These are phyloP conservation scores for Carex parvula DNA, from an alignment of 176 grass and related monocot genomes.

Conservation along the genomic window DNA sequence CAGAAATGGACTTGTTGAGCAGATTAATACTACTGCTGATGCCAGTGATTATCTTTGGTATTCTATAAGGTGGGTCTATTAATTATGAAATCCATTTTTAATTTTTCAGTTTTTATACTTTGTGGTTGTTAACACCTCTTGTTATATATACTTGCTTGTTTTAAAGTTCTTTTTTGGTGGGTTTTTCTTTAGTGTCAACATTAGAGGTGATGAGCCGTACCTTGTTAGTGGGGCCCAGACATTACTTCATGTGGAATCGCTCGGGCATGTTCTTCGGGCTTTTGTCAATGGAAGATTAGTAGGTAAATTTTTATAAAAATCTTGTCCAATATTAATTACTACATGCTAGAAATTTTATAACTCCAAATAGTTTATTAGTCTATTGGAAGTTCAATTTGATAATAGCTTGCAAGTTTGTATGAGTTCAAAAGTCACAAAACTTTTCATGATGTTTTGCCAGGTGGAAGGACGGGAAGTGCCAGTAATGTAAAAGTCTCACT, in stretches of 20 bases:
- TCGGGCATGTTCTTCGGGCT: constrained; percentile 83
- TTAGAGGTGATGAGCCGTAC: constrained; percentile 62
- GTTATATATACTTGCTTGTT: constrained; percentile 3
- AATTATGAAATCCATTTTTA: not conserved
- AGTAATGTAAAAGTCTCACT: constrained; percentile 43
- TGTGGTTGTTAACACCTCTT: not conserved
- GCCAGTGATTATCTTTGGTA: constrained; percentile 99
- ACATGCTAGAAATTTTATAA: constrained; percentile 4
- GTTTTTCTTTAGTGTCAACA: constrained; percentile 42
- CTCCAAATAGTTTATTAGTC: not conserved
- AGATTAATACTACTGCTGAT: constrained; percentile 98
- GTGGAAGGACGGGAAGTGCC: constrained; percentile 49
- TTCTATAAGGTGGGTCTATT: constrained; percentile 59
- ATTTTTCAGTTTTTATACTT: not conserved
- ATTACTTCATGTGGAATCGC: constrained; percentile 69
- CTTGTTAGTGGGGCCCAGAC: constrained; percentile 64
- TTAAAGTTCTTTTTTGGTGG: not conserved
- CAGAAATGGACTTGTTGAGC: constrained; percentile 69
- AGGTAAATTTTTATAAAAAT: constrained; percentile 42
- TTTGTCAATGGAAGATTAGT: constrained; percentile 71
- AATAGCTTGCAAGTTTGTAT: not conserved
- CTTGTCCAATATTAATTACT: constrained; percentile 10
- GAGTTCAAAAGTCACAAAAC: constrained; percentile 5
- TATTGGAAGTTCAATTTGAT: not conserved
- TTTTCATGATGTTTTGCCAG: constrained; percentile 43